These are phyloP conservation scores for Scheffersomyces stambukii DNA, from an alignment of 1,139 yeast species.

Conservation along the genomic window DNA sequence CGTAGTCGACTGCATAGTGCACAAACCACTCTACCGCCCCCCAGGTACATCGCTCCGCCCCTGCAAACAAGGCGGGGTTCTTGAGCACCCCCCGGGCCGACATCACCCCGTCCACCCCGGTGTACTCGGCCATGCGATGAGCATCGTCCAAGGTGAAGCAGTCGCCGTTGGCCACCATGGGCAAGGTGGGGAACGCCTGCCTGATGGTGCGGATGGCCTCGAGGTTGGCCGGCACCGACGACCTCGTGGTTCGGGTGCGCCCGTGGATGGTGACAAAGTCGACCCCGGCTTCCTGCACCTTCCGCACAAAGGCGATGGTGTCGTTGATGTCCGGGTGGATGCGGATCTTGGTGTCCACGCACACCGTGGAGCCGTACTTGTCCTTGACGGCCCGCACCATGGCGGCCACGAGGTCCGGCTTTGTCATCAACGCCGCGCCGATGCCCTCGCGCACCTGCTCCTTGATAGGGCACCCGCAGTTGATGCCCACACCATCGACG, in stretches of 20 bases:
- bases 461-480: constrained; percentile 96
- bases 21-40: constrained; percentile 78
- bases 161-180: constrained; percentile 95
- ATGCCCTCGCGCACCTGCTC: constrained; percentile 95
- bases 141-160: constrained; percentile 71
- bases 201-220: constrained; percentile 75
- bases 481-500: constrained; percentile 90
- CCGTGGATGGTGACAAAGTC: constrained; percentile 96
- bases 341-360: constrained; percentile 87
- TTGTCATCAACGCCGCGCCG: constrained; percentile 90
- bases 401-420: constrained; percentile 72
- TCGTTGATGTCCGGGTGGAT: constrained; percentile 73
- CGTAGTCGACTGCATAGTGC: constrained; percentile 74
- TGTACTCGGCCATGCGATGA: constrained; percentile 50
- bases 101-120: constrained; percentile 92
- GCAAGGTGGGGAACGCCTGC: constrained; percentile 52
- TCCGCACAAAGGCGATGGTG: constrained; percentile 67
- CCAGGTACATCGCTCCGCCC: constrained; percentile 78
- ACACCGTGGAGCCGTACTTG: constrained; percentile 62
- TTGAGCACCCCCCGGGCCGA: constrained; percentile 84
- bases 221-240: constrained; percentile 75
- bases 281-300: constrained; percentile 82
- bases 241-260: constrained; percentile 77
- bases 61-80: constrained; percentile 87
- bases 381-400: constrained; percentile 83